Base-by-base conservation (phyloP, 2,329 filamentous ascomycete species). In the Cladosporium sp. region DNA sequence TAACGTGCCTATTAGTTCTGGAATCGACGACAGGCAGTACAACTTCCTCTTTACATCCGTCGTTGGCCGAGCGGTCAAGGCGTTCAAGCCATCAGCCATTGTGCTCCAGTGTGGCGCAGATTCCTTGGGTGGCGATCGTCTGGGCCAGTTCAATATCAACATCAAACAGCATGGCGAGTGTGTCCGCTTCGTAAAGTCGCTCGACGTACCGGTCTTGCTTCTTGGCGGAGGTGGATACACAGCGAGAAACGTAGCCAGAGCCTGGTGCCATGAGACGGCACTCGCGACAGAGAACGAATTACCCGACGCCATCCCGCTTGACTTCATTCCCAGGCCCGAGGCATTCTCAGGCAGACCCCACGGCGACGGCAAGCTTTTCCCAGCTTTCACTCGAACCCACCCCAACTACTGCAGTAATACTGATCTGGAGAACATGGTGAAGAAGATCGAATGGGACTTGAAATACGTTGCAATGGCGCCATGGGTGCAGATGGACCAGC, bases 161-260 rank as follows among this genome's bases (percentile, higher is more conserved):
- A 93, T 97, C 58, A 87, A 91, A 70, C 92, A 91, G 9, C 93
- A 97, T 74, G 92, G 91, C 48, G 87, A 87, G 61, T 97, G 93
- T 70, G 90, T 96, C 58, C 85, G 87, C 54, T 96, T 87, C 66
- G 90, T 91, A 73, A 97, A 96, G 73, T 83, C 80, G 49, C 85
- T 92, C 62, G 80, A 82, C 6, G 78, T 95, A 1, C 93, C 92
- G 3, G 80, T 97, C 62, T 84, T 97, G 49, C 84, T 97, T 56
- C 90, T 97, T 58, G 93, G 93, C 40, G 93, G 93, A 37, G 93
- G 93, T 57, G 93, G 93, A 19, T 97, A 97, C 75, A 97, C 93
- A 15, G 91, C 93, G 3, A 84, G 92, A 62, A 97, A 97, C 68
- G 93, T 97, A 5, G 93, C 92, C 42, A 88, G 93, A 57, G 91